Evolutionary conservation across 805 yeast genomes (phyloP), one percentile per base, ranked within the genome.

Genomic region (Metschnikowia orientalis): DNA sequence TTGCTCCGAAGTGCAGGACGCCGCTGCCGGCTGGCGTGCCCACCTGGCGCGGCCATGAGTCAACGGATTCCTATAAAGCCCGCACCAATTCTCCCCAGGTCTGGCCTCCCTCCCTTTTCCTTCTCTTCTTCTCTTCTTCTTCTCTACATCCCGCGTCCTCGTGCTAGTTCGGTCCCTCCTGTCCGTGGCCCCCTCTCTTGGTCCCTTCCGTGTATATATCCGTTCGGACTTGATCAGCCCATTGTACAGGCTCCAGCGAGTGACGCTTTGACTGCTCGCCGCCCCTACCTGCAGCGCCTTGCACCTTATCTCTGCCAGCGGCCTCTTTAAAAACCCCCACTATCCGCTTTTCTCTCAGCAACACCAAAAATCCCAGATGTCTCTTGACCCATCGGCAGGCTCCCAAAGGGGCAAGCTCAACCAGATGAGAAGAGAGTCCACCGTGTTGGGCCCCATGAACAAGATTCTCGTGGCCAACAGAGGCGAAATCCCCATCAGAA

Each of bases 401-500:
- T 11, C 18, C 15, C 32, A 25, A 8, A 29, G 39, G 35, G 54
- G 47, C 32, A 53, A 52, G 46, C 48, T 62, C 42, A 59, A 59
- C 47, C 56, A 59, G 42, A 56, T 67, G 67, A 57, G 73, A 45
- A 48, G 67, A 32, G 63, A 62, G 37, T 57, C 67, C 32, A 60
- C 65, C 25, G 67, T 67, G 17, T 49, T 67, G 45, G 73, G 71
- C 30, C 65, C 62, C 37, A 61, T 63, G 67, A 62, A 64, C 59
- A 78, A 79, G 68, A 75, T 83, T 54, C 66, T 84, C 42, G 92
- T 84, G 24, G 90, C 90, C 45, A 82, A 81, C 67, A 69, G 92
- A 66, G 92, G 90, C 50, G 90, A 83, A 60, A 82, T 82, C 50
- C 90, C 90, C 26, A 80, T 81, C 53, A 67, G 92, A 64, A 89